Base-by-base conservation (phyloP, 164 flowering plant genomes). In the Aristolochia contorta region DNA sequence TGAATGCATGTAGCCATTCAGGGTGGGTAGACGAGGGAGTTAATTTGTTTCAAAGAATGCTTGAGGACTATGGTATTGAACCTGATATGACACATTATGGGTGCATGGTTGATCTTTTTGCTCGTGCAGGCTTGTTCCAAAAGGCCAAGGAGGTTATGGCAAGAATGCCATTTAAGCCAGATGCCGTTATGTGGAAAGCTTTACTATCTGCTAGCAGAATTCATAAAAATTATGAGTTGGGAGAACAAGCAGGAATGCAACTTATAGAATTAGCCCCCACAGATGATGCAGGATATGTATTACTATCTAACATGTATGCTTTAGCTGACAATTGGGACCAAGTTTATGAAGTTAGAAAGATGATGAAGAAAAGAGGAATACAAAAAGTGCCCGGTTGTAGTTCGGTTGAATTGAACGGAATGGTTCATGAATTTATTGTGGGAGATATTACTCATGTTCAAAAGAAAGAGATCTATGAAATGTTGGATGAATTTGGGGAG, bases 1-100 rank as follows among this genome's bases (percentile, higher is more conserved):
- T 64, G 19, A 64, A 64, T 30, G 67, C 60, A 25, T 64, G 67
- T 46, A 64, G 67, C 54, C 67, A 64, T 65, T 56, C 43, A 4
- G 62, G 62, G 50, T 20, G 37, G n/a, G 50, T 65, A 16, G 56
- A 58, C 2, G 68, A 58, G n/a, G 68, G 62, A 0, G 20, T 23
- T 24, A 37, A 24, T 7, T 50, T 32, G 12, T 65, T 65, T 50
- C 19, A 19, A 15, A 43, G 21, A 48, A 65, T 65, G 62, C 22
- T 3, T 0, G 51, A 51, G 48, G 57, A 21, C 32, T 65, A 65
- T 50, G 58, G 57, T 41, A 65, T 65, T 19, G 56, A 49, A 51
- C 62, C 62, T 4, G 62, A 58, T 23, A 51, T 58, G 13, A 51
- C 33, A 33, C 62, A 51, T 52, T 51, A 58, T 58, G 62, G 68